Base-by-base conservation (phyloP, 1,139 yeast genomes). In the Candida dubliniensis region DNA sequence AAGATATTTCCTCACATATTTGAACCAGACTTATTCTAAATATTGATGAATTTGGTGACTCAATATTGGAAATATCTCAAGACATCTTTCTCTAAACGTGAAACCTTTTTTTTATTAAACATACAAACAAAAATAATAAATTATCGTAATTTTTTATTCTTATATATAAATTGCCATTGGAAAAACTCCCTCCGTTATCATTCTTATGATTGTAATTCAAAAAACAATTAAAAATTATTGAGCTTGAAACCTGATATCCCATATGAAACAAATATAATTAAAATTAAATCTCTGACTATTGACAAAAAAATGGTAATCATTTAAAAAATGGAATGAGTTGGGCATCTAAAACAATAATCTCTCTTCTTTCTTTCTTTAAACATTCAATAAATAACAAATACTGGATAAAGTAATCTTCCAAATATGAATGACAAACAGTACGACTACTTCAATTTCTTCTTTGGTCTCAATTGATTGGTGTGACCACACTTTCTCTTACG, bases 401-500 rank as follows among this genome's bases (percentile, higher is more conserved):
- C 5, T 14, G 37, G 43, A 44, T 41, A 34, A 42, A 34, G 31
- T 31, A 35, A 18, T 18, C 23, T 13, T 30, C 14, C 32, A 31
- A 11, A 15, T 9, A 23, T 11, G 34, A 26, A 37, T 31, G 24
- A 37, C 11, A 31, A 29, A 13, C 32, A 26, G 31, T 36, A 33
- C 44, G 77, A 73, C 79, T 81, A 91, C 84, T 91, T 91, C 77
- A 90, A 87, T 90, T 93, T 93, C 96, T 93, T 93, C 96, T 91
- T 91, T 81, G 97, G 97, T 84, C 98, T 90, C 79, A 93, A 88
- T 84, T 93, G 99, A 84, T 93, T 93, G 77, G 96, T 83, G 95
- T 93, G 99, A 71, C 99, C 99, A 80, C 99, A 93, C 86, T 93
- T 93, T 89, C 97, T 90, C 98, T 93, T 93, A 84, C 99, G 90